Base-by-base conservation (phyloP, 768 basidiomycete species). In the Fomitopsis pulvina region DNA sequence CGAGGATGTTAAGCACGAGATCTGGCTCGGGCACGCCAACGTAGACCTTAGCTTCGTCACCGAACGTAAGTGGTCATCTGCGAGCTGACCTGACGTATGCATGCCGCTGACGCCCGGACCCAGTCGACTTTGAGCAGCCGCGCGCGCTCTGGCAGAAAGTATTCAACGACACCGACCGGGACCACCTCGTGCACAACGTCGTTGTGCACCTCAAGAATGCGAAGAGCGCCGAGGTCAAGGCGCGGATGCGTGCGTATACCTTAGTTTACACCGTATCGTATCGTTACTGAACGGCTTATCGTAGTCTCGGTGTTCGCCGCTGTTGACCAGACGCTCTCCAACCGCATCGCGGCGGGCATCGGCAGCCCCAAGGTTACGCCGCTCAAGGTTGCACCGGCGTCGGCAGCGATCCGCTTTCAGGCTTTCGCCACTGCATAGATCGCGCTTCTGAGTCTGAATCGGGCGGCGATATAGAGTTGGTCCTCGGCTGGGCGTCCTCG, bases 81-180 rank as follows among this genome's bases (percentile, higher is more conserved):
- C 14, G 10, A 22, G 24, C 42, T 34, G 16, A 9, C 39, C 9
- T 41, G 42, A 9, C 12, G 45, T 22, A 44, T 25, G 25, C 45
- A 11, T n/a, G 20, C 48, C 40, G 48, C 14, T 27, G 30, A 27
- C 12, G 21, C 26, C 27, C 41, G 26, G 18, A 6, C 55, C 1
- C 48, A 87, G 85, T 89, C 56, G 87, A 91, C 72, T 91, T 90
- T 59, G 87, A 89, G 70, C 88, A 89, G 63, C 87, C 87, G 11
- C 82, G 86, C 50, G 78, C 73, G 21, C 66, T 90, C 47, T 90
- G 80, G 74, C 61, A 58, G 51, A 79, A 74, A 55, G 86, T 89
- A n/a, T 79, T 83, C 76, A 75, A 72, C 48, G 79, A 87, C 51
- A 62, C 70, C 24, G 74, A 76, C 55, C 72, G 80, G 30, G 72